Evolutionary conservation across 495 filamentous ascomycete species (phyloP), one percentile per base, ranked within the genome.

Genomic region (Pseudotulostoma volvatum): DNA sequence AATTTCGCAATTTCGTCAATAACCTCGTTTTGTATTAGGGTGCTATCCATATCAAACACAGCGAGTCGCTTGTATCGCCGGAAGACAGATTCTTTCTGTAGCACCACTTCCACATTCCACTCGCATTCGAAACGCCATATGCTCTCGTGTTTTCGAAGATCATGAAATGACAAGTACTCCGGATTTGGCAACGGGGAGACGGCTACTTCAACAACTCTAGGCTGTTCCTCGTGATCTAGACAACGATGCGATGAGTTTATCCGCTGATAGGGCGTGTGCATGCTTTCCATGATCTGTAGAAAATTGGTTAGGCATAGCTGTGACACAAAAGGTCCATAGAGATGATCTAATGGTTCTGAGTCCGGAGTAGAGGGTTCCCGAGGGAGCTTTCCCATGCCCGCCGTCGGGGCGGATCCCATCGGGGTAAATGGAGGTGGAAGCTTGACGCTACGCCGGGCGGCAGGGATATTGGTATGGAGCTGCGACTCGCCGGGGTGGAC

Each of bases 11-110:
- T 78, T 49, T 95, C 76, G 49, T 97, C 90, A 49, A 97, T 93
- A 16, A 93, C 84, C 63, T 97, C 90, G 52, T 97, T 84, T 41
- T 87, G 74, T 47, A 97, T 95, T 40, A 97, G 67, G 0, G 90
- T 97, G 43, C 79, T 85, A 57, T 97, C 90, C 90, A 97, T 97
- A 52, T 97, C 90, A 48, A 97, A 97, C 18, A 93, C 76, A 1
- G 82, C 86, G 3, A 97, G 62, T 2, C 82, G 76, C 51, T 84
- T 81, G 52, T 86, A 70, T 16, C 74, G 68, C 31, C 79, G 71
- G 63, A 76, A 84, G n/a, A 83, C 64, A 20, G 64, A 71, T 43
- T 86, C 79, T 33, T 50, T 47, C 53, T 85, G 78, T 36, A 92
- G 61, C 7, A 79, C 73, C 7, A 84, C 75, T 49, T 93, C 84